These are phyloP conservation scores for Umbelopsis sp. DNA, from an alignment of 371 early-diverging fungal species.

Conservation along the genomic window DNA sequence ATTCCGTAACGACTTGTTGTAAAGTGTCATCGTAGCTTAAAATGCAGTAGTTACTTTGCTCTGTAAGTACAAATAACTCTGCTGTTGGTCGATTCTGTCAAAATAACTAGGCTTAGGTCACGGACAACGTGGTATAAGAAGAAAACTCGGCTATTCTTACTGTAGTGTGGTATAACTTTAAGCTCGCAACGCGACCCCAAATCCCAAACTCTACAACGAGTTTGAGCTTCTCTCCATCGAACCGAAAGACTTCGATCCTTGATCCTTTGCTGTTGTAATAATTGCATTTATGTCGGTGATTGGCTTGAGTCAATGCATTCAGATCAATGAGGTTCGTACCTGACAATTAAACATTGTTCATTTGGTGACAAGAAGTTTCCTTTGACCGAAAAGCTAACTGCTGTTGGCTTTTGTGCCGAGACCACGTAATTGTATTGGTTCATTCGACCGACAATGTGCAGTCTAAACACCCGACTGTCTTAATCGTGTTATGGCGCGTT, in stretches of 20 bases:
- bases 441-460: conserved; percentile 17
- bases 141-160: conserved; percentile 34
- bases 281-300: not conserved
- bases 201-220: conserved; percentile 69
- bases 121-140: not conserved
- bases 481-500: not conserved
- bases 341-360: conserved; percentile 27
- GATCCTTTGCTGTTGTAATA: conserved; percentile 63
- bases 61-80: conserved; percentile 63
- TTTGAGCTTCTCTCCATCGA: conserved; percentile 64
- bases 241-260: conserved; percentile 71
- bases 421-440: conserved; percentile 31
- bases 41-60: conserved; percentile 60
- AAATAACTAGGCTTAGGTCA: not conserved
- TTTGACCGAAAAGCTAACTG: conserved; percentile 27
- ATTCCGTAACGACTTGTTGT: conserved; percentile 62
- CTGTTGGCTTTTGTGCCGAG: conserved; percentile 31
- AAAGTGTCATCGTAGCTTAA: conserved; percentile 57
- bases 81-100: conserved; percentile 53
- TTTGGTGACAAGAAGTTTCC: conserved; percentile 26
- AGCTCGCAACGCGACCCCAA: conserved; percentile 69
- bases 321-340: conserved; percentile 18
- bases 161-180: conserved; percentile 59
- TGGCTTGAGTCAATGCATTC: not conserved
- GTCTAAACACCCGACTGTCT: not conserved